Evolutionary conservation across 441 rosid genomes (phyloP), one percentile per base, ranked within the genome.

Genomic region (Eutrema salsugineum): DNA sequence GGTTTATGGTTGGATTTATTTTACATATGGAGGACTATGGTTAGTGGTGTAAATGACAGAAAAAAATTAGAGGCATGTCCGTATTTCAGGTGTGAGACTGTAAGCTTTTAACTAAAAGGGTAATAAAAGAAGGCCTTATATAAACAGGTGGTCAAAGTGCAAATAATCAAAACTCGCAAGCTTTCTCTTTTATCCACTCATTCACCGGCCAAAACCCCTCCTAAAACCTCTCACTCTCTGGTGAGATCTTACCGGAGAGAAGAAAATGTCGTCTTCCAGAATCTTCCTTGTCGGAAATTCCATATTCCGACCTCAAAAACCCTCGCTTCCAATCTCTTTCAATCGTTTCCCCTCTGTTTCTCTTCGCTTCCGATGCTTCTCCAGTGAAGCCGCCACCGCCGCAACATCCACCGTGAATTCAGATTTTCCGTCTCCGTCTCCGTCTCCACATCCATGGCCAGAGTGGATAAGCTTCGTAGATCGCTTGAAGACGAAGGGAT

Each of bases 391-490:
- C 27, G 27, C 65, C 38, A 44, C 68, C 38, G 53, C 77, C 60
- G 16, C 48, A 10, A 24, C 56, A 57, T 22, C 68, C 50, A 48
- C 48, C 39, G 56, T 17, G 76, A 27, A 77, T 5, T 79, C 73
- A 1, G 16, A 71, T 49, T 28, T 33, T 1, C 39, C 6, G 38
- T 61, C 82, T 47, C 19, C 22, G 20, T 67, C 55, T 47, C 83
- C 68, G 6, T 68, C 56, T 48, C 85, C 74, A 2, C 97, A 95
- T 60, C 99, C 97, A 11, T 92, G 99, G 98, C 88, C 93, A 0
- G 99, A 92, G 80, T 95, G 98, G 99, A 84, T 89, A 8, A 68
- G 48, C 63, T 95, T 95, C 78, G 82, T 95, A 14, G 92, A 95
- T 81, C 70, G 79, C 20, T 82, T 95, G 71, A 91, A 80, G 80